Evolutionary conservation across 2,329 filamentous ascomycete species (phyloP).

Genomic region (Mycosphaerella arachidis): DNA sequence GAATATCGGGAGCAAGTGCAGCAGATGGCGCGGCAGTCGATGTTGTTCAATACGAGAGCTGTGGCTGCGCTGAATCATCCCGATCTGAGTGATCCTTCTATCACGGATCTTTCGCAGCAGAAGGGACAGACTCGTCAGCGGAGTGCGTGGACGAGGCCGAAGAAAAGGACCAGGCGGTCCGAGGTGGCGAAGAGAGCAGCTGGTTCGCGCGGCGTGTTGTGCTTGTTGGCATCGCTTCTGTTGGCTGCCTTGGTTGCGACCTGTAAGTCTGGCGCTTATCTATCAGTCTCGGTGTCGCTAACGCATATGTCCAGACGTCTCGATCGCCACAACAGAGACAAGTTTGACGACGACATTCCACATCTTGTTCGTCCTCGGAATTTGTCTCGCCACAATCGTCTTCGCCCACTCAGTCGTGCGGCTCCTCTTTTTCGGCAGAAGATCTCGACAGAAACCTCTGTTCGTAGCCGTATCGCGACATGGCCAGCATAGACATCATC

Average conservation of each 20-base stretch:
- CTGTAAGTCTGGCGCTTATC: conserved; percentile 23
- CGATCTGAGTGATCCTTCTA: conserved; percentile 27
- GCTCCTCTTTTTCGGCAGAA: conserved; percentile 53
- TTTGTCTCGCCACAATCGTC: conserved; percentile 68
- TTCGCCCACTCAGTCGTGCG: conserved; percentile 76
- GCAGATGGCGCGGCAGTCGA: conserved; percentile 24
- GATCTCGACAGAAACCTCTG: conserved; percentile 7
- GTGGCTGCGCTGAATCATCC: conserved; percentile 29
- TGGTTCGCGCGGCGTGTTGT: conserved; percentile 17
- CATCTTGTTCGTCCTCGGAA: conserved; percentile 72
- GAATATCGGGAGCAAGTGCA: conserved; percentile 20
- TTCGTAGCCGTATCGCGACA: conserved; percentile 18
- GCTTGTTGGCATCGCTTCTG: conserved; percentile 24
- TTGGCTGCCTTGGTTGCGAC: conserved; percentile 30
- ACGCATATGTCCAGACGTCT: conserved; percentile 56
- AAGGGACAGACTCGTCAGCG: conserved; percentile 22
- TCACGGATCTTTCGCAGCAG: conserved; percentile 27
- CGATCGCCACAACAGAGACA: conserved; percentile 62
- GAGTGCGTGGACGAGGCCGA: conserved; percentile 22
- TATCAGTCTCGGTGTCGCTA: not conserved
- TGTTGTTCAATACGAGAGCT: conserved; percentile 27
- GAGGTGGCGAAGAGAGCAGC: conserved; percentile 10
- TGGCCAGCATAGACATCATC: conserved; percentile 17
- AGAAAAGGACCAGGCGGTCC: conserved; percentile 9
- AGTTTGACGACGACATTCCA: conserved; percentile 67